These are phyloP conservation scores for Cutaneotrichosporon sp. DNA, from an alignment of 1,284 basidiomycete species.

Conservation along the genomic window DNA sequence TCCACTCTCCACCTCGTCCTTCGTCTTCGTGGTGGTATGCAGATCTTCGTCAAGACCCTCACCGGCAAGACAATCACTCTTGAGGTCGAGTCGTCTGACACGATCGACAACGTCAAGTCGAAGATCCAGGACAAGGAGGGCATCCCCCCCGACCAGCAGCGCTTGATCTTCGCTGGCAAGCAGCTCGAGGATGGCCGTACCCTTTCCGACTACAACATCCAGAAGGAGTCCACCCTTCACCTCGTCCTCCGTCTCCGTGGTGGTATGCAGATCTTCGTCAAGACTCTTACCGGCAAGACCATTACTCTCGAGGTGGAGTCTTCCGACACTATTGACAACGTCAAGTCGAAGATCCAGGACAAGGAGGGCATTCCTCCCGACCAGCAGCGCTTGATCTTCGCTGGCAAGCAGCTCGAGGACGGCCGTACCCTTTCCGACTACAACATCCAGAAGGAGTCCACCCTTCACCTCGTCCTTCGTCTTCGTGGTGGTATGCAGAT, in stretches of 20 bases:
- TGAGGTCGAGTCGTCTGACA: slow-evolving; percentile 84
- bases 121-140: slow-evolving; percentile 96
- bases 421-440: slow-evolving; percentile 85
- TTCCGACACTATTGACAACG: slow-evolving; percentile 94
- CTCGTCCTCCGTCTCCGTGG: slow-evolving; percentile 80
- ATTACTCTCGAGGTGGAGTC: slow-evolving; percentile 94
- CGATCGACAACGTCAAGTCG: slow-evolving; percentile 95
- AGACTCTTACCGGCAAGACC: slow-evolving; percentile 98
- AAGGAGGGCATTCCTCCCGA: slow-evolving; percentile 80
- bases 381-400: slow-evolving; percentile 97
- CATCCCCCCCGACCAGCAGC: slow-evolving; percentile 79
- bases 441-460: slow-evolving; percentile 92
- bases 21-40: slow-evolving; percentile 92
- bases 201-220: slow-evolving; percentile 90
- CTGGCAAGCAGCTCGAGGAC: slow-evolving; percentile 96
- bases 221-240: slow-evolving; percentile 94
- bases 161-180: slow-evolving; percentile 96
- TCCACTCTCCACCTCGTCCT: slow-evolving; percentile 95
- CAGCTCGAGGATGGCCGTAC: slow-evolving; percentile 93
- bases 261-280: slow-evolving; percentile 76
- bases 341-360: slow-evolving; percentile 93
- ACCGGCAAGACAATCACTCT: slow-evolving; percentile 97
- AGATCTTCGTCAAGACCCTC: slow-evolving; percentile 52
- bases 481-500: slow-evolving; percentile 74
- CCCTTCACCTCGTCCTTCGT: slow-evolving; percentile 90